Conservation (phyloP, 495 filamentous ascomycete species). For the Neurospora sp. region DNA sequence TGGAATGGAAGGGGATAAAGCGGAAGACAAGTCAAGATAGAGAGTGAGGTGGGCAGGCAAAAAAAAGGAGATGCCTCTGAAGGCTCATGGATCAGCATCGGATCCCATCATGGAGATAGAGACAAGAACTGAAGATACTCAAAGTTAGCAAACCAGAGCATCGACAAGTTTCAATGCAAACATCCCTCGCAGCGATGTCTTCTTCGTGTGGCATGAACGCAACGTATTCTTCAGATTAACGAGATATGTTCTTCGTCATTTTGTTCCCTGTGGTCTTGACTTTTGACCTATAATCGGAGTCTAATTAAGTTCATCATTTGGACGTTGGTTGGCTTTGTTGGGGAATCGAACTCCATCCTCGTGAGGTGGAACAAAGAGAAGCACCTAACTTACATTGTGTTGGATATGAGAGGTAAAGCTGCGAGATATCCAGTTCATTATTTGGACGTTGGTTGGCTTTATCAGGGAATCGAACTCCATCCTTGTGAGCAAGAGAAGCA, state of each 20-base stretch:
- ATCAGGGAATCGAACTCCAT: neutral
- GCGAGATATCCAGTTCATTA: neutral
- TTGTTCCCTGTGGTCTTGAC: neutral
- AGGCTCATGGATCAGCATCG: neutral
- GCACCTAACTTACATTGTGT: neutral
- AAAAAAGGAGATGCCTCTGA: no score
- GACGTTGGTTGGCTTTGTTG: neutral
- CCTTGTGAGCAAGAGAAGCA: neutral
- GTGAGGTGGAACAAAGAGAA: neutral
- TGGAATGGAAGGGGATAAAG: no score
- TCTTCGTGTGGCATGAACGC: neutral
- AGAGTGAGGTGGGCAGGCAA: no score
- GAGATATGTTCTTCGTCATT: neutral
- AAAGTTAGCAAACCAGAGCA: neutral
- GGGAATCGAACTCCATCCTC: neutral
- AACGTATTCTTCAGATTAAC: neutral
- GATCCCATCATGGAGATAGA: neutral
- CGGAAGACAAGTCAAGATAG: no score
- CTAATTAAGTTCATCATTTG: neutral
- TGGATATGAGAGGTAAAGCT: neutral
- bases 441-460: neutral
- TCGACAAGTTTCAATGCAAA: neutral
- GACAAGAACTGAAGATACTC: no score
- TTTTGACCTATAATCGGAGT: neutral
- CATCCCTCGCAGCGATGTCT: neutral